Base-by-base conservation (phyloP, 2,329 filamentous ascomycete genomes). In the Atkinsonella hypoxylon region DNA sequence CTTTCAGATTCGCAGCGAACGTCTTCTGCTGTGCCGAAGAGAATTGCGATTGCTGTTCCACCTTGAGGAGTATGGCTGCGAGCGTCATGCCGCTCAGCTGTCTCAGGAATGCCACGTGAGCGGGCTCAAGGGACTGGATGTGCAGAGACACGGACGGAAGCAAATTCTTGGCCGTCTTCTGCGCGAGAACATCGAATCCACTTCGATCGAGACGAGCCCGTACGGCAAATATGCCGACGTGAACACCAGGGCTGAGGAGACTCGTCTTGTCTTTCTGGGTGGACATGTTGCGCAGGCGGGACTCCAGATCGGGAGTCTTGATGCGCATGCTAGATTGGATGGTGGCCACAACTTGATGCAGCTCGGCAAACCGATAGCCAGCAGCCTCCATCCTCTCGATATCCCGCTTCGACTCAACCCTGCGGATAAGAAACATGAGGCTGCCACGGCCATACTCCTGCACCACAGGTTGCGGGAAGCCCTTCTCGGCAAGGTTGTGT, bases 251-350 rank as follows among this genome's bases (percentile, higher is more conserved):
- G 7, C 72, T 67, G 17, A 77, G 64, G 56, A 75, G 72, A 9
- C 66, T 69, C 51, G 64, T 69, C 54, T 67, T 66, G 51, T 68
- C 67, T 2, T 70, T 72, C 62, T 81, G 86, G 17, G 69, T 72
- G 15, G 79, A 76, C 75, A 95, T 86, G 30, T 76, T 74, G 10
- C 71, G 68, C 12, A 95, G 69, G 51, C 82, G 79, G 6, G 66
- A 63, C 43, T 77, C 73, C 3, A 95, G 70, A n/a, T 80, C 77
- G 1, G 71, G 67, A 2, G 75, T 72, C 45, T 82, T 76, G 51
- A 94, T 82, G 60, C 91, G 86, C 74, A 95, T 84, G 55, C 79
- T 84, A 22, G 80, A 75, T 20, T 83, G 78, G 55, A 95, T 80
- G 41, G 80, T 78, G 17, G 78, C 74, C 12, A 79, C 75, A 30